Evolutionary conservation across 2,329 filamentous ascomycete genomes (phyloP).

Genomic region (Botrytis porri): DNA sequence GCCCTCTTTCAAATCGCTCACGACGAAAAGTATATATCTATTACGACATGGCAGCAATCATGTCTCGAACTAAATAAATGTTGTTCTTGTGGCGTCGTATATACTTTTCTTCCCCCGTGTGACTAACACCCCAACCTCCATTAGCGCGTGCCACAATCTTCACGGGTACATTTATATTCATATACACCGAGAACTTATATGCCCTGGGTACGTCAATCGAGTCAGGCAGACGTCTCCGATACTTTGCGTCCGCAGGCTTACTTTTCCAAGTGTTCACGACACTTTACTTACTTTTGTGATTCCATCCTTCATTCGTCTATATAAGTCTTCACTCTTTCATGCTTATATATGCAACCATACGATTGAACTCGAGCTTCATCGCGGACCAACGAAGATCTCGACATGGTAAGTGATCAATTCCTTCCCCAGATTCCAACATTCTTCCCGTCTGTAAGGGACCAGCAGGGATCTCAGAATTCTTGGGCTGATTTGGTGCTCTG

Average conservation of each 20-base stretch:
- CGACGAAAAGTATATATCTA: neutral
- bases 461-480: neutral
- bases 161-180: constrained; percentile 16
- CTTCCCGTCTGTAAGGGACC: constrained; percentile 6
- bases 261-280: constrained; percentile 8
- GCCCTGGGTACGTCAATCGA: neutral
- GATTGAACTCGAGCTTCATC: constrained; percentile 10
- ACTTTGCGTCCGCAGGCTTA: constrained; percentile 1
- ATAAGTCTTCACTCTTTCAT: constrained; percentile 15
- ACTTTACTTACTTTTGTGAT: neutral
- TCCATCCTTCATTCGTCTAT: constrained; percentile 15
- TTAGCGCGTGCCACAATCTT: constrained; percentile 30
- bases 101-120: constrained; percentile 26
- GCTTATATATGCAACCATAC: constrained; percentile 12
- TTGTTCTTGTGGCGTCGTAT: constrained; percentile 24
- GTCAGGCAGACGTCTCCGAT: constrained; percentile 17
- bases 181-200: constrained; percentile 11
- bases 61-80: constrained; percentile 9
- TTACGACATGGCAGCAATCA: constrained; percentile 8
- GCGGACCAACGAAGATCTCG: constrained; percentile 12
- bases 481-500: constrained; percentile 4
- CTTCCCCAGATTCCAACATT: neutral
- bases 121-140: constrained; percentile 28
- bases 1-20: neutral
- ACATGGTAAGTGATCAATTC: constrained; percentile 13